Evolutionary conservation across 2,329 filamentous ascomycete species (phyloP).

Genomic region (Fusarium sp.): DNA sequence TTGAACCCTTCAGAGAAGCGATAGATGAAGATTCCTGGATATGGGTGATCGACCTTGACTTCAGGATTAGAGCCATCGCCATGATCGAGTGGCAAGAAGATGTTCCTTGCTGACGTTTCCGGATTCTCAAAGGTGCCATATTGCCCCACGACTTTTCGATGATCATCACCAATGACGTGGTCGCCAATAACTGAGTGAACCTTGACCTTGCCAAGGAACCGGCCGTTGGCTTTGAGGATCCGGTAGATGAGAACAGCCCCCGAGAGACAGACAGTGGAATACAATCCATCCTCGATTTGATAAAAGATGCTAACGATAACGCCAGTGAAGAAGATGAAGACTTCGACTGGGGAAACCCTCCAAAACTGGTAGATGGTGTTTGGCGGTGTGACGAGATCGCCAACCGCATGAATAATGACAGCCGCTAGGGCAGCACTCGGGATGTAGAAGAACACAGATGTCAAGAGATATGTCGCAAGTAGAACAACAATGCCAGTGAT

Average conservation of each 20-base stretch:
- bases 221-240: conserved; percentile 82
- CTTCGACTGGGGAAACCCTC: conserved; percentile 90
- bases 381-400: conserved; percentile 89
- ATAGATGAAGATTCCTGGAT: conserved; percentile 95
- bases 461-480: conserved; percentile 88
- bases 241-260: conserved; percentile 84
- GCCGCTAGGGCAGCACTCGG: conserved; percentile 82
- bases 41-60: conserved; percentile 81
- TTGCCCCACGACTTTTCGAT: conserved; percentile 56
- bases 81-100: conserved; percentile 89
- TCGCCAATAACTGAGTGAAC: conserved; percentile 87
- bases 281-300: conserved; percentile 92
- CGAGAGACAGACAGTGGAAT: conserved; percentile 83
- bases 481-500: conserved; percentile 87
- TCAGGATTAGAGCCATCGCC: conserved; percentile 91
- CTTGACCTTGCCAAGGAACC: conserved; percentile 75
- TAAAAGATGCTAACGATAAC: conserved; percentile 91
- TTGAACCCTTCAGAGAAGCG: conserved; percentile 95
- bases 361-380: conserved; percentile 96
- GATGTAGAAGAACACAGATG: conserved; percentile 93
- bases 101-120: conserved; percentile 71
- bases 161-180: conserved; percentile 73
- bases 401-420: conserved; percentile 96
- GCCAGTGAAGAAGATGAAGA: conserved; percentile 91
- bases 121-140: conserved; percentile 66